Evolutionary conservation across 2,329 filamentous ascomycete genomes (phyloP), one percentile per base, ranked within the genome.

Genomic region (Biscogniauxia sp.): DNA sequence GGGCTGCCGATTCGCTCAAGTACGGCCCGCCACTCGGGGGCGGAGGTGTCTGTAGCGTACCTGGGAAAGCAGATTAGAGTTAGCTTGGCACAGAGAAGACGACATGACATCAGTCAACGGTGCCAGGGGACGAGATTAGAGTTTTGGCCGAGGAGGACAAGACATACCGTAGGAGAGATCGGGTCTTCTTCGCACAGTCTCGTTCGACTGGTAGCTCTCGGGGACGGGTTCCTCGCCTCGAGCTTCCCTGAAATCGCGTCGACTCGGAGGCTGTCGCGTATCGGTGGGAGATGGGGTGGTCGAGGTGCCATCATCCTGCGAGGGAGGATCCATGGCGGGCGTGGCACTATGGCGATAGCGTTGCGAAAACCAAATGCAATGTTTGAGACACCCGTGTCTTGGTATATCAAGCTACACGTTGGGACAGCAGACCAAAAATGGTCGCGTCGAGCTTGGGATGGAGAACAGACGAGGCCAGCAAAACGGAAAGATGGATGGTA

Each of bases 191-290:
- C 86, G 81, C 66, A 87, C 77, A 17, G 85, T 87, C 59, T 88
- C 86, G 20, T 81, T 82, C 20, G 84, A 85, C 69, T 86, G 84
- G 68, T 80, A 81, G 72, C 80, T 84, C 67, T 86, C 84, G 4
- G 82, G 77, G 54, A 80, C 70, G 23, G 74, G 76, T 54, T 84
- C 80, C 45, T 80, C 79, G 23, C 49, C 54, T 32, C 53, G n/a
- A 57, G 69, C 68, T 62, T 72, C 59, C 68, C 62, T 53, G 52
- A 74, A 64, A 53, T 75, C 69, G 64, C 67, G 69, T 66, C 65
- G 62, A 53, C 72, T 73, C 50, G 74, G 66, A 32, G 76, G 74
- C 57, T 78, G 77, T 60, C 82, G 78, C 63, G 78, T 80, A 63
- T 85, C 82, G 54, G 80, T 81, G 17, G 84, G 84, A 82, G 60